These are phyloP conservation scores for Saccharomycodes ludwigii DNA, from an alignment of 805 yeast species.

Conservation along the genomic window DNA sequence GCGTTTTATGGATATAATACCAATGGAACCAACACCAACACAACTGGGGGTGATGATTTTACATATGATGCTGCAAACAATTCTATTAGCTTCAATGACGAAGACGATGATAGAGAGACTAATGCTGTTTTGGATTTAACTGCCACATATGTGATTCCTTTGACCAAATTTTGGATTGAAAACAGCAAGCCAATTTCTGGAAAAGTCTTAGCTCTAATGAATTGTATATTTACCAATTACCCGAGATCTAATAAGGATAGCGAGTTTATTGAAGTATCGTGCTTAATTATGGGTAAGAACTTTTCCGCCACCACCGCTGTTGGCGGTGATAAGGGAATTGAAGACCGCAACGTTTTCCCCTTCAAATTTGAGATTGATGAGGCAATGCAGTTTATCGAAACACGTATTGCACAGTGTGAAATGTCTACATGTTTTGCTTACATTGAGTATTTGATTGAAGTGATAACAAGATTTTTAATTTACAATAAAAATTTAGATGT, in stretches of 20 bases:
- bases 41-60: background rate
- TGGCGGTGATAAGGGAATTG: too few relatives aligned
- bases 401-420: slow-evolving; percentile 15
- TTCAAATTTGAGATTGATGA: slow-evolving; percentile 18
- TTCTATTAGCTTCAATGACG: slow-evolving; percentile 1
- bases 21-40: background rate
- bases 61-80: background rate
- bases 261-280: slow-evolving; percentile 48
- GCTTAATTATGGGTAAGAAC: slow-evolving; percentile 42
- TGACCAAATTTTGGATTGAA: too few relatives aligned
- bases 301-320: too few relatives aligned
- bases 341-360: too few relatives aligned
- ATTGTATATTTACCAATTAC: too few relatives aligned
- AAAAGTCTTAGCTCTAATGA: too few relatives aligned
- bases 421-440: slow-evolving; percentile 28
- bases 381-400: slow-evolving; percentile 16
- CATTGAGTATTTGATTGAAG: slow-evolving; percentile 31
- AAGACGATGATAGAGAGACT: slow-evolving; percentile 1
- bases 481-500: slow-evolving; percentile 21
- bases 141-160: too few relatives aligned
- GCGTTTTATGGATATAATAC: background rate
- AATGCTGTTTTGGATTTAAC: too few relatives aligned
- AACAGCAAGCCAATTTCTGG: too few relatives aligned
- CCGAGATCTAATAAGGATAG: slow-evolving; percentile 29
- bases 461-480: too few relatives aligned